Percentiles rank a stretch among this genome's conserved stretches.
Conservation (phyloP, 768 basidiomycete genomes). For the Suillus fuscotomentosus region DNA sequence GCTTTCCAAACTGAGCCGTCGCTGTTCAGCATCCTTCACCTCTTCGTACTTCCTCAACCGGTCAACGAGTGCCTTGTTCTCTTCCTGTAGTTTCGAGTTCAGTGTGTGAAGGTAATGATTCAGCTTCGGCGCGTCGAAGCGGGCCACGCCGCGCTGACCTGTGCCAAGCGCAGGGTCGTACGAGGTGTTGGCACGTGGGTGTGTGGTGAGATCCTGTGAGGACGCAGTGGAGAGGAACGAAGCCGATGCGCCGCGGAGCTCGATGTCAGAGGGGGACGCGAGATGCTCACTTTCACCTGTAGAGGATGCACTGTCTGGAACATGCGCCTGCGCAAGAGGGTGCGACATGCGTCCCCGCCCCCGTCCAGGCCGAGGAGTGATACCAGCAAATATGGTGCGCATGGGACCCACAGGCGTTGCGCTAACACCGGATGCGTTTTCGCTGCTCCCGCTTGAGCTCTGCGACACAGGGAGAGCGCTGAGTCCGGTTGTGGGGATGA, state of each 20-base stretch:
- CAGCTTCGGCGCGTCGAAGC: slow-evolving; percentile 83
- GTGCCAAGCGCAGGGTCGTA: slow-evolving; percentile 84
- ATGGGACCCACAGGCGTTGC: slow-evolving; percentile 36
- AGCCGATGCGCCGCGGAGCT: slow-evolving; percentile 42
- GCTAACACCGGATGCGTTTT: slow-evolving; percentile 30
- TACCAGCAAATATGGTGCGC: slow-evolving; percentile 57
- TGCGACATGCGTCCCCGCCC: slow-evolving; percentile 51
- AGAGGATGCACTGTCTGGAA: slow-evolving; percentile 40
- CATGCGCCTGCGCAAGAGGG: slow-evolving; percentile 58
- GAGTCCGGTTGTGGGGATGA: slow-evolving; percentile 45
- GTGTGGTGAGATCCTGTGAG: slow-evolving; percentile 84
- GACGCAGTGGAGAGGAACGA: slow-evolving; percentile 83
- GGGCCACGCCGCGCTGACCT: slow-evolving; percentile 62
- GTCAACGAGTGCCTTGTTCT: slow-evolving; percentile 68
- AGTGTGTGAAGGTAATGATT: slow-evolving; percentile 85
- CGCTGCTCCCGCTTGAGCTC: slow-evolving; percentile 27
- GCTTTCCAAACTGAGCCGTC: slow-evolving; percentile 24
- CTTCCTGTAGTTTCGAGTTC: slow-evolving; percentile 80
- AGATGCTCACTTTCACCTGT: slow-evolving; percentile 22
- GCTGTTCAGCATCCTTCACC: slow-evolving; percentile 28
- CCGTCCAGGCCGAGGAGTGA: slow-evolving; percentile 60
- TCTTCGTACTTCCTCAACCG: slow-evolving; percentile 56
- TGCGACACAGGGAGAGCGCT: slow-evolving; percentile 62
- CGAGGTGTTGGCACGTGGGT: slow-evolving; percentile 78
- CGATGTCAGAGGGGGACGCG: slow-evolving; percentile 45